A percentile compares a stretch with the other conserved stretches of the same genome.
Conservation (phyloP, 2,329 filamentous ascomycete genomes). For the Colletotrichum theobromicola region DNA sequence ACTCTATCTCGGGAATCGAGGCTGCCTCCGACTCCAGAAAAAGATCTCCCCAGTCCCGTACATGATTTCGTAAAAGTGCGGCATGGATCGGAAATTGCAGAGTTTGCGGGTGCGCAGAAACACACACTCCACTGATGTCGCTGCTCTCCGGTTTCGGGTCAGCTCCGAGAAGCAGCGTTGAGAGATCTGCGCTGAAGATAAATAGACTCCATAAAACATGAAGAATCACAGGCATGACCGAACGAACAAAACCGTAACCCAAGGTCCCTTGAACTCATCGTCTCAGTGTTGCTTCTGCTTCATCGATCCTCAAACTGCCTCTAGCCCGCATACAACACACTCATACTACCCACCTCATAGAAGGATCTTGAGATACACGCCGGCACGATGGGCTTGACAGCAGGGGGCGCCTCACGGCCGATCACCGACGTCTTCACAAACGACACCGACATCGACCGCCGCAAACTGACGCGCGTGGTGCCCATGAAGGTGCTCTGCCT, state of each 20-base stretch:
- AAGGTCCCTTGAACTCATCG: background rate
- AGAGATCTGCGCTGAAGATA: background rate
- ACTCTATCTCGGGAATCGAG: background rate
- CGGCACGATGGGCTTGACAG: background rate
- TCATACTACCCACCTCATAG: background rate
- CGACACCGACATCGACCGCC: constrained; percentile 72
- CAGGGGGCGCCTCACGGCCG: constrained; percentile 37
- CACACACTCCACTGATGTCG: background rate
- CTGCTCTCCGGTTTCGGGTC: background rate
- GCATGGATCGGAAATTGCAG: background rate
- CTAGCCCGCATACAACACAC: background rate
- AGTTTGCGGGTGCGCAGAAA: background rate
- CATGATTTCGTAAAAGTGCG: background rate
- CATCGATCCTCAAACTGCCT: background rate
- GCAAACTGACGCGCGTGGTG: constrained; percentile 68
- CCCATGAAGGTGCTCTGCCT: constrained; percentile 77
- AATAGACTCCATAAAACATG: background rate
- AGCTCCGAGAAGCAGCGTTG: background rate
- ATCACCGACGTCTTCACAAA: constrained; percentile 66
- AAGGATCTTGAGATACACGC: background rate
- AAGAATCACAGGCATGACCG: background rate
- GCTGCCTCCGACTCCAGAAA: background rate
- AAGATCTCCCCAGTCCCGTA: background rate
- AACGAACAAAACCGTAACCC: background rate
- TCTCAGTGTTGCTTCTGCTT: background rate